Base-by-base conservation (phyloP, 306 rosid species). In the Citrullus mucosospermus region DNA sequence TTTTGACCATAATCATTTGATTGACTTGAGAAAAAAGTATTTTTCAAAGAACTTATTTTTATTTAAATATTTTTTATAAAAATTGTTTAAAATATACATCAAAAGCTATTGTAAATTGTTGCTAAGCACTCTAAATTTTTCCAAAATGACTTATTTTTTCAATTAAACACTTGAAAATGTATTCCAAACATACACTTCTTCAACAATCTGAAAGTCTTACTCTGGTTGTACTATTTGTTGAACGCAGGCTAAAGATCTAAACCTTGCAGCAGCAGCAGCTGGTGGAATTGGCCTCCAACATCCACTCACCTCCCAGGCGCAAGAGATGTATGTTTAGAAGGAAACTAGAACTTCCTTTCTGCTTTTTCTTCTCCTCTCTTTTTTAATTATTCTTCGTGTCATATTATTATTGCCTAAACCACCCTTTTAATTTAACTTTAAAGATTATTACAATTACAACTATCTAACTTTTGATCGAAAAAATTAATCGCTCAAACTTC, bases 221-320 rank as follows among this genome's bases (percentile, higher is more conserved):
- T 53, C 3, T 6, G 2, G 17, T 53, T 53, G 54, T 48, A 12
- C 54, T 48, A 4, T 17, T 53, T 53, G 50, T 57, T 18, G n/a
- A 71, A 43, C 63, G 70, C 91, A 93, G 98, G 89, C 87, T 60
- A 93, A 93, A 78, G 97, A 93, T 84, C 85, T 93, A 67, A 93
- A 85, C 81, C 88, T 93, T 73, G 97, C 96, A 50, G 86, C 83
- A 77, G 90, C 88, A 82, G 92, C 98, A 68, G 98, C 97, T 82
- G 76, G 78, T 50, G 85, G 85, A 80, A 81, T 86, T 72, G 98
- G 91, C 73, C 80, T 85, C 81, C 81, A 70, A 71, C 81, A 82
- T 68, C 97, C 96, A 13, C 81, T 93, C 81, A 84, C 97, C 77
- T 89, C 88, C 36, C 83, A 86, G 76, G 92, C 92, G 44, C 93